Evolutionary conservation across 495 filamentous ascomycete species (phyloP), one percentile per base, ranked within the genome.

Genomic region (Penicillium verhagenii): DNA sequence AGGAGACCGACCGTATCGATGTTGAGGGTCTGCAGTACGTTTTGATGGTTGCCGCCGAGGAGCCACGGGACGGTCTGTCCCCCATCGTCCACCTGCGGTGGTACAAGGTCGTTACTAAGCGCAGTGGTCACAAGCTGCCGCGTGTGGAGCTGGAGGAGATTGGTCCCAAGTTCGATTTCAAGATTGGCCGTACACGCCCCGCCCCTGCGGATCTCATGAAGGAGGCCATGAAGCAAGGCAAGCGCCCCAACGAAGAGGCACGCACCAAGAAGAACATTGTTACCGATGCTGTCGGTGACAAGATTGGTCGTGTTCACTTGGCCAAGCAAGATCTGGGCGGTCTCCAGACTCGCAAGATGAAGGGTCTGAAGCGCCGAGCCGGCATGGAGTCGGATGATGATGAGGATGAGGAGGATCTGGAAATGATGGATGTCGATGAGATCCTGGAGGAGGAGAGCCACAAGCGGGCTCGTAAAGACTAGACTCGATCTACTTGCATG

Each of bases 291-390:
- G 87, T 98, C 57, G 94, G 95, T 67, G 95, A 98, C 68, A 97
- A 97, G 83, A 75, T 97, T 49, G 94, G 95, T 50, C 82, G 91
- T 52, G 91, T 98, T 51, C 95, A 98, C 75, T 71, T 94, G 24
- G 90, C 88, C 66, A 91, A 89, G 79, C 90, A 97, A 72, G 93
- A 97, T 74, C 79, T 98, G 31, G 79, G 76, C 54, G 81, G 86
- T 55, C 69, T 98, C 72, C 94, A 97, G 83, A 96, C 91, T 42
- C 83, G 94, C 66, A 98, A 98, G 86, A 97, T 98, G 92, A 98
- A 98, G 84, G 94, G 94, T 53, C 71, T 98, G 58, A 97, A 97
- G 82, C 79, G 95, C 47, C 79, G 80, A 23, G 78, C 82, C 19
- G 84, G 77, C 2, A 78, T 74, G 28, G 82, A 80, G 46, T 74